Base-by-base conservation (phyloP, 768 basidiomycete genomes). In the Phylloporus arenicola region DNA sequence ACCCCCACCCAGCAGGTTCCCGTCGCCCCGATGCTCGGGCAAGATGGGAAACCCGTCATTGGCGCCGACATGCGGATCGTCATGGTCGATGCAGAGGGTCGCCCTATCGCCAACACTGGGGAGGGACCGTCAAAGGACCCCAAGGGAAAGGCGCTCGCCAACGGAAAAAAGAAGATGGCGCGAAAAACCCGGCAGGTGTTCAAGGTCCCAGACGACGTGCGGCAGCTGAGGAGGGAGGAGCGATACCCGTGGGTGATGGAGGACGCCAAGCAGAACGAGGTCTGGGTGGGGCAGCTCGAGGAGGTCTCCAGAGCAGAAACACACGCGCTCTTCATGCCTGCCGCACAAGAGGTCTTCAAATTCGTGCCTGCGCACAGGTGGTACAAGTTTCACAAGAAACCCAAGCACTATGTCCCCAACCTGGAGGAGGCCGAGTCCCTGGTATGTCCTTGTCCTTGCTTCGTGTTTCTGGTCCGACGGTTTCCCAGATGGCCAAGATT, bases 181-280 rank as follows among this genome's bases (percentile, higher is more conserved):
- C 88, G 79, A 81, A 93, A 84, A 79, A 92, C 72, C 57, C 80
- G 66, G 72, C 91, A 83, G 72, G 88, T 93, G 17, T 92, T 85
- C 70, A 78, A 82, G 53, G 84, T 92, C 2, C 81, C 87, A 0
- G 89, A 92, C 48, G 84, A 84, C 34, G 75, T 80, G 45, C 73
- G 90, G 57, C 84, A 89, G 69, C 73, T 93, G 59, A 75, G 87
- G 65, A 79, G 78, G 61, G 92, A 94, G 70, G 92, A 94, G 70
- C 74, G 88, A 55, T 88, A 88, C 67, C 92, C 92, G 3, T 94
- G 92, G 92, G 86, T 94, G 34, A 80, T 93, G 72, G 92, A 94
- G 72, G 90, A 92, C 64, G 79, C 76, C 33, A 75, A 75, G 17
- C 76, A 80, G 45, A 72, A 75, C 50, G 88, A 93, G 69, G 65